Evolutionary conservation across 2,329 filamentous ascomycete genomes (phyloP).

Genomic region (Chaetoscypha palmicola): DNA sequence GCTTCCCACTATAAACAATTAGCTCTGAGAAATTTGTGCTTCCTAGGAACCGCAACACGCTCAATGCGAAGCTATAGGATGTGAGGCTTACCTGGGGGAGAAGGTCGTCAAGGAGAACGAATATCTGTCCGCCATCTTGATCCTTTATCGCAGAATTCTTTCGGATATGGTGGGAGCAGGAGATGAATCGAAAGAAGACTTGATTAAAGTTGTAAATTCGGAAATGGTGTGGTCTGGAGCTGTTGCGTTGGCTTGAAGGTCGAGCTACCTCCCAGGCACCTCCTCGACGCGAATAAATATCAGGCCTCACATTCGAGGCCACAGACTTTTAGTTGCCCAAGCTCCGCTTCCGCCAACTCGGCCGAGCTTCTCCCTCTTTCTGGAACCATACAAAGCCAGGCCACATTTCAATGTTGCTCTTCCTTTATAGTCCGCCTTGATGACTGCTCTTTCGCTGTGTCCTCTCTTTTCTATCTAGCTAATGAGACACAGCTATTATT

Average conservation of each 20-base stretch:
- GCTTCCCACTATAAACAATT: constrained; percentile 68
- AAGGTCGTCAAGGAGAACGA: constrained; percentile 99
- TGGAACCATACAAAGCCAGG: constrained; percentile 9
- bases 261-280: constrained; percentile 23
- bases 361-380: constrained; percentile 16
- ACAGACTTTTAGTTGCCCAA: neutral
- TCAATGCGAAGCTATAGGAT: constrained; percentile 15
- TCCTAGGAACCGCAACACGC: constrained; percentile 10
- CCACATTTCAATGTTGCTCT: constrained; percentile 15
- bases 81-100: constrained; percentile 79
- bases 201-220: constrained; percentile 7
- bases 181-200: constrained; percentile 1
- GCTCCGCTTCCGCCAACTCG: constrained; percentile 1
- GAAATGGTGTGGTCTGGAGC: constrained; percentile 16
- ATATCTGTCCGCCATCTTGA: constrained; percentile 90
- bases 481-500: constrained; percentile 17
- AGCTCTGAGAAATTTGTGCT: constrained; percentile 13
- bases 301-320: constrained; percentile 6
- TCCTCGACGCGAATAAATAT: constrained; percentile 20
- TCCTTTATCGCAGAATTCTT: constrained; percentile 13
- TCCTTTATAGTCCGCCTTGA: constrained; percentile 4
- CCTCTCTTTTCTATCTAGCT: constrained; percentile 10
- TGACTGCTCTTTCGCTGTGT: constrained; percentile 6
- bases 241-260: constrained; percentile 18
- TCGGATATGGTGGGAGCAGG: constrained; percentile 1